phyloP scores from a whole-genome alignment of 805 yeast species.

The Kodamaea hsintzibuensis region DNA sequence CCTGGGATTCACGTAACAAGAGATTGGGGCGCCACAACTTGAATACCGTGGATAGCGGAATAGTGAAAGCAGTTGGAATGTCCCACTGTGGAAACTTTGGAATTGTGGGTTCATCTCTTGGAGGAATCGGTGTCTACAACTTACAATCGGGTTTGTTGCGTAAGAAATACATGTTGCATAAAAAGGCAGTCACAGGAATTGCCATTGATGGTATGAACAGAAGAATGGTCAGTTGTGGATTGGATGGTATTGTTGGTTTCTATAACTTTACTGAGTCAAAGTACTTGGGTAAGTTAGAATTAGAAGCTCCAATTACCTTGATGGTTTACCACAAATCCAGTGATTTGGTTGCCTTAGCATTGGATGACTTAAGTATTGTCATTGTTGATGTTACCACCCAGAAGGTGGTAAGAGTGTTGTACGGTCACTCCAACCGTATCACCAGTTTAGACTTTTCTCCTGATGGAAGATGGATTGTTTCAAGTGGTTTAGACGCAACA shows the following conservation, averaged over 20 bases:
- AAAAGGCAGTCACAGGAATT: constrained; percentile 82
- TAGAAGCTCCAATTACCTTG: constrained; percentile 76
- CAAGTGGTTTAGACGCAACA: constrained; percentile 81
- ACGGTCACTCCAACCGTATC: constrained; percentile 88
- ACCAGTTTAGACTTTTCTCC: constrained; percentile 89
- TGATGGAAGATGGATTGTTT: constrained; percentile 92
- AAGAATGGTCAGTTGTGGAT: constrained; percentile 80
- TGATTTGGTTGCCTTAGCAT: constrained; percentile 78
- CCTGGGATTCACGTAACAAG: constrained; percentile 83
- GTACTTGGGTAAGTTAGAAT: constrained; percentile 61
- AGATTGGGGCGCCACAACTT: constrained; percentile 77
- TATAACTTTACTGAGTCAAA: constrained; percentile 77
- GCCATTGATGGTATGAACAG: constrained; percentile 89
- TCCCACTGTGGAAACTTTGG: constrained; percentile 97
- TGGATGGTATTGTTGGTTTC: constrained; percentile 88
- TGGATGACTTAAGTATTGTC: constrained; percentile 83
- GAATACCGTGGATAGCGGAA: constrained; percentile 73
- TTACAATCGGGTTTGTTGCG: constrained; percentile 88
- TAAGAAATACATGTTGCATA: constrained; percentile 67
- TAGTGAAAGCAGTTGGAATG: constrained; percentile 72
- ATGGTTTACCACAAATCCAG: constrained; percentile 79
- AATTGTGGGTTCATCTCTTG: constrained; percentile 82
- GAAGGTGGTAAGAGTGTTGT: constrained; percentile 78
- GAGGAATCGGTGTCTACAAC: constrained; percentile 84
- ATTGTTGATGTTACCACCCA: constrained; percentile 82